Conservation (phyloP, 1,139 yeast species). For the Debaryomyces nepalensis region DNA sequence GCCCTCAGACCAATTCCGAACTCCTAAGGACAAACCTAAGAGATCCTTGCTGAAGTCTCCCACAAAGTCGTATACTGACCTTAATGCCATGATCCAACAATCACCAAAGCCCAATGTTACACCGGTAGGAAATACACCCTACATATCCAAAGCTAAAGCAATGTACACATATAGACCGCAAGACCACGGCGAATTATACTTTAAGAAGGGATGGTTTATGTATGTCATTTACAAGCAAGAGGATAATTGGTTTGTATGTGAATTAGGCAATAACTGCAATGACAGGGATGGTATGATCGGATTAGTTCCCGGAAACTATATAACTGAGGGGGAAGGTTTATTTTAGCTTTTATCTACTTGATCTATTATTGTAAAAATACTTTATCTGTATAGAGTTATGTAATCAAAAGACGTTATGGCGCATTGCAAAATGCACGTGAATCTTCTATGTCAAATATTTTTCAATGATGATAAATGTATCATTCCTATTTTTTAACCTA, state of each 20-base stretch:
- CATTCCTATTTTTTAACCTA: too few relatives aligned
- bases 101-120: conserved; percentile 25
- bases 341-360: conserved; percentile 19
- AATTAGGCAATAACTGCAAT: conserved; percentile 59
- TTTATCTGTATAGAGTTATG: too few relatives aligned
- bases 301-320: conserved; percentile 80
- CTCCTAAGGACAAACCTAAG: conserved; percentile 15
- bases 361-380: conserved; percentile 3
- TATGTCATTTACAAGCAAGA: conserved; percentile 75
- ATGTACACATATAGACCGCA: conserved; percentile 74
- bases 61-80: conserved; percentile 38
- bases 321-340: conserved; percentile 38
- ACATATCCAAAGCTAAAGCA: conserved; percentile 65
- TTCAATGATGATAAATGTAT: too few relatives aligned
- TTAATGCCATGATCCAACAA: conserved; percentile 34
- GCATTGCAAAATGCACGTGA: too few relatives aligned
- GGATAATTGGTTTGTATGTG: conserved; percentile 92
- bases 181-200: conserved; percentile 77
- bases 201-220: conserved; percentile 76
- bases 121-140: conserved; percentile 53
- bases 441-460: too few relatives aligned
- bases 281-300: conserved; percentile 58
- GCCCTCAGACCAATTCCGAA: conserved; percentile 12
- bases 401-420: too few relatives aligned
- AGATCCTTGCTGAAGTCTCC: conserved; percentile 35